Base-by-base conservation (phyloP, 345 rosid genomes). In the Erysimum cheiranthoides region DNA sequence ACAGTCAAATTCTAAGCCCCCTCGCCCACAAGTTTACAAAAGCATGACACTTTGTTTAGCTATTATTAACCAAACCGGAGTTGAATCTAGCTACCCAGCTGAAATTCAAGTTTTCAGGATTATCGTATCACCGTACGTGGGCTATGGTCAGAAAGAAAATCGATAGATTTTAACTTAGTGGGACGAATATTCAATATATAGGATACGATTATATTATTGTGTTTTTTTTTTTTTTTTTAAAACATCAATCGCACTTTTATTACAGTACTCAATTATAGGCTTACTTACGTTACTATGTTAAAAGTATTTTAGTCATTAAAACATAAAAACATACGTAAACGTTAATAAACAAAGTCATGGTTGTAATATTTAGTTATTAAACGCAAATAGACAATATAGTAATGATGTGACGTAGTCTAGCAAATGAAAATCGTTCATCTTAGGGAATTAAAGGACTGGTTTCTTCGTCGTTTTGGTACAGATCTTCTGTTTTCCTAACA, bases 401-500 rank as follows among this genome's bases (percentile, higher is more conserved):
- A 35, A 62, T 27, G 14, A 47, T n/a, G 6, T 14, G 43, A 64
- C 14, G 14, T 21, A 56, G 10, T 46, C 59, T 38, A 46, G 43
- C 52, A 39, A 11, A 50, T 21, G 54, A 75, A 18, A 45, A 60
- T 6, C 1, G 11, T 21, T 34, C n/a, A n/a, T 7, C 49, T 70
- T 30, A 71, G 3, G 77, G 73, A 61, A 57, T 52, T 31, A 79
- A 58, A 52, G 32, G 77, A 28, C 77, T 90, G 36, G 86, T 78
- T 25, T 84, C 76, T 34, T 84, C 88, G 66, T 84, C 93, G 46
- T 79, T 92, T 54, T 75, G 53, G 60, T 66, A 70, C 85, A 87
- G 46, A 78, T 88, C 93, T 38, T 93, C 96, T 1, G 83, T 85
- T 82, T 71, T 90, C 84, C 96, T 85, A n/a, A 88, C 54, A 28